Conservation (phyloP, 106 monocot species). For the Dendrobium officinale region DNA sequence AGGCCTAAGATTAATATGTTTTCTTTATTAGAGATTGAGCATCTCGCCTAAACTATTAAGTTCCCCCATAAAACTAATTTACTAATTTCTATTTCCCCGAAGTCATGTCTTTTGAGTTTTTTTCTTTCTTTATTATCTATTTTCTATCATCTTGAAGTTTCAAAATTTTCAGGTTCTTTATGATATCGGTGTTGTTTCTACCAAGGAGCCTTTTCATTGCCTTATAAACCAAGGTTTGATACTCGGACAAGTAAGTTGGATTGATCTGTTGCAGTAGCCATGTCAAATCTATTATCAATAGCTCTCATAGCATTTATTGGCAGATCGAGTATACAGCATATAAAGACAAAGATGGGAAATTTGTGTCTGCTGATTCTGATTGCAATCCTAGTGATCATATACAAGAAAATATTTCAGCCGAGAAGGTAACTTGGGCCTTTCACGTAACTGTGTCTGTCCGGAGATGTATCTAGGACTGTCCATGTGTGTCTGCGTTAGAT, state of each 20-base stretch:
- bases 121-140: neutral
- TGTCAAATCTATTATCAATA: neutral
- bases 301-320: constrained; percentile 22
- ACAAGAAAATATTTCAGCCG: constrained; percentile 71
- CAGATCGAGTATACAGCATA: constrained; percentile 85
- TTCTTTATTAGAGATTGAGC: too few species aligned
- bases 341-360: constrained; percentile 53
- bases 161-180: constrained; percentile 65
- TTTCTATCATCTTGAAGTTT: neutral
- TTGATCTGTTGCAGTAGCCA: neutral
- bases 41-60: too few species aligned
- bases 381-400: constrained; percentile 27
- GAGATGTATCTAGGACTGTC: too few species aligned
- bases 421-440: constrained; percentile 42
- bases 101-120: neutral
- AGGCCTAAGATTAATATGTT: too few species aligned
- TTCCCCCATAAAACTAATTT: too few species aligned
- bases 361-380: constrained; percentile 71
- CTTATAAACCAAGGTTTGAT: constrained; percentile 97
- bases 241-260: constrained; percentile 78
- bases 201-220: constrained; percentile 90
- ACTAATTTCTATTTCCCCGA: too few species aligned
- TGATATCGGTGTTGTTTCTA: constrained; percentile 91
- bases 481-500: neutral
- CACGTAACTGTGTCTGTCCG: neutral